These are phyloP conservation scores for Starmerella etchellsii DNA, from an alignment of 805 yeast species.

Conservation along the genomic window DNA sequence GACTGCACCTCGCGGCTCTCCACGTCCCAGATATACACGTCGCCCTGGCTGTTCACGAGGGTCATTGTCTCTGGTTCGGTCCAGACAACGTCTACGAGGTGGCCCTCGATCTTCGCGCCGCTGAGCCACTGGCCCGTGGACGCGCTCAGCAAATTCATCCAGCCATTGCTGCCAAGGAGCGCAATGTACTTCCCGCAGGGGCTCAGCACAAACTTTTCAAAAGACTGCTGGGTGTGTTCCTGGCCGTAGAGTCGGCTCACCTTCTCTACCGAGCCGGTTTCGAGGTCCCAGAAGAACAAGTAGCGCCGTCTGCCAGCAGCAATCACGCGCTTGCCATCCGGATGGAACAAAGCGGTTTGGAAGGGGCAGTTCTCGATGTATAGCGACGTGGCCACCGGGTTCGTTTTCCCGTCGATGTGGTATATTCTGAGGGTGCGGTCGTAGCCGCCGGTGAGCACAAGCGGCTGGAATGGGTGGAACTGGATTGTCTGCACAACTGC, in stretches of 20 bases:
- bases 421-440: conserved; percentile 78
- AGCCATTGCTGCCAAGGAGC: conserved; percentile 73
- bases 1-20: conserved; percentile 37
- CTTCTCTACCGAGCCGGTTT: conserved; percentile 63
- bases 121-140: conserved; percentile 72
- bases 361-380: conserved; percentile 67
- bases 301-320: conserved; percentile 87
- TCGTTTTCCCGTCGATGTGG: conserved; percentile 78
- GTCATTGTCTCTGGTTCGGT: conserved; percentile 35
- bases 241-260: conserved; percentile 86
- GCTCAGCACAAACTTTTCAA: conserved; percentile 67
- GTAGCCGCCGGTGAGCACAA: conserved; percentile 81
- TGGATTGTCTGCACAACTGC: conserved; percentile 75
- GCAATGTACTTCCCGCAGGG: conserved; percentile 63
- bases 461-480: conserved; percentile 76
- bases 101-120: conserved; percentile 84
- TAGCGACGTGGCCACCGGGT: conserved; percentile 69
- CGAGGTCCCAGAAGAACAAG: conserved; percentile 85
- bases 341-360: conserved; percentile 57
- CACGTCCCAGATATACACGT: conserved; percentile 74
- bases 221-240: conserved; percentile 64
- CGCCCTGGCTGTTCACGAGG: conserved; percentile 66
- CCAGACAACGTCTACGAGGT: conserved; percentile 70
- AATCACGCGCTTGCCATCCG: conserved; percentile 42
- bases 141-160: conserved; percentile 73